These are phyloP conservation scores for Hyphopichia fennica DNA, from an alignment of 1,139 yeast species.

Conservation along the genomic window DNA sequence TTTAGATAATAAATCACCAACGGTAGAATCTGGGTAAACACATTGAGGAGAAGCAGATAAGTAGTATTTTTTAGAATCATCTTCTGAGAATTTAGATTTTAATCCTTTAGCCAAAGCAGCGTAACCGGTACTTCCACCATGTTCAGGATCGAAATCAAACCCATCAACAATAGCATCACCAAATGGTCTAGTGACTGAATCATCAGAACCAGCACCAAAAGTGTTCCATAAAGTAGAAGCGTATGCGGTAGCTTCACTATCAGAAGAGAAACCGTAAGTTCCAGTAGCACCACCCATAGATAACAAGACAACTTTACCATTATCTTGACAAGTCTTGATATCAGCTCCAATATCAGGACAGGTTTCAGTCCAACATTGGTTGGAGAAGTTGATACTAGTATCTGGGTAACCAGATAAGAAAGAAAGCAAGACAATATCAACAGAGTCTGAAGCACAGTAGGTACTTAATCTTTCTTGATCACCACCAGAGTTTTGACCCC, in stretches of 20 bases:
- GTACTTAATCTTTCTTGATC: constrained; percentile 57
- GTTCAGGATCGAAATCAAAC: constrained; percentile 41
- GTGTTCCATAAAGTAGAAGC: constrained; percentile 79
- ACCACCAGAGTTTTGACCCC: constrained; percentile 87
- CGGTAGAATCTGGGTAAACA: constrained; percentile 78
- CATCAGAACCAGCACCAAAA: constrained; percentile 69
- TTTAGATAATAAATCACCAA: constrained; percentile 60
- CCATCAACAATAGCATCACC: constrained; percentile 45
- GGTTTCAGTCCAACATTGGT: constrained; percentile 51
- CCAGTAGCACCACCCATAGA: constrained; percentile 86
- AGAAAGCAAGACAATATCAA: constrained; percentile 67
- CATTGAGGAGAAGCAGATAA: constrained; percentile 93
- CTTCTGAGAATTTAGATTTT: constrained; percentile 51
- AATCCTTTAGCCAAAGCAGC: constrained; percentile 57
- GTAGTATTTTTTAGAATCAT: constrained; percentile 61
- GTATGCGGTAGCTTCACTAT: constrained; percentile 58
- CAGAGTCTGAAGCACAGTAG: constrained; percentile 65
- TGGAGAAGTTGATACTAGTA: constrained; percentile 58
- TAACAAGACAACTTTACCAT: constrained; percentile 71
- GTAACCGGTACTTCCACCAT: constrained; percentile 49
- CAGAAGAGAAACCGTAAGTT: constrained; percentile 64
- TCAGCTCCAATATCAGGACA: constrained; percentile 66
- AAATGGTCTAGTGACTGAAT: constrained; percentile 64
- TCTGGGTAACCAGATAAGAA: constrained; percentile 62
- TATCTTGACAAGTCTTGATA: constrained; percentile 68